Evolutionary conservation across 768 basidiomycete genomes (phyloP).

Genomic region (Candolleomyces efflorescens): DNA sequence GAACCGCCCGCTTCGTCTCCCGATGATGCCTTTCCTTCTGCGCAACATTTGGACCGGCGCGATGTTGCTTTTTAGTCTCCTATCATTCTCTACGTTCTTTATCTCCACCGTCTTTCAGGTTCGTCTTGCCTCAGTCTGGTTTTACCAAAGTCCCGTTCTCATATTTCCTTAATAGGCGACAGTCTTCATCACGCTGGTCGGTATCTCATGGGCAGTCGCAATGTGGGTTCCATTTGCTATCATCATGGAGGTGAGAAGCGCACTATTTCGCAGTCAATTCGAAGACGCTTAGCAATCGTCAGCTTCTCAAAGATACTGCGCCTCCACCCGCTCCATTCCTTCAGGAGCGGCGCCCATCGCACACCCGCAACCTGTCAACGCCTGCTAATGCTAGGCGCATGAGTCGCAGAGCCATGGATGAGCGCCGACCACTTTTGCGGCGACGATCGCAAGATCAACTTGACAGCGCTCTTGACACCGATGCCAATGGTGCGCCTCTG

Average conservation of each 20-base stretch:
- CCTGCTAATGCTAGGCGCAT: conserved; percentile 31
- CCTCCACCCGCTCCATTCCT: conserved; percentile 22
- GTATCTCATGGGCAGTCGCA: conserved; percentile 96
- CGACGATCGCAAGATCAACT: conserved; percentile 53
- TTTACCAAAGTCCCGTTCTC: not conserved
- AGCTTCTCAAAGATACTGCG: conserved; percentile 75
- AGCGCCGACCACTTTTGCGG: conserved; percentile 58
- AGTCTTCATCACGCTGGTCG: conserved; percentile 75
- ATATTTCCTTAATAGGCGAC: conserved; percentile 52
- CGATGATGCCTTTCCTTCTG: conserved; percentile 86
- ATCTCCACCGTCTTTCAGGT: conserved; percentile 75
- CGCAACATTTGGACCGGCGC: conserved; percentile 94
- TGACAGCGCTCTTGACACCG: conserved; percentile 33
- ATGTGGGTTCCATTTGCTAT: conserved; percentile 97
- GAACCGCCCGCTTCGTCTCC: conserved; percentile 72
- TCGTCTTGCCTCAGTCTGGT: not conserved
- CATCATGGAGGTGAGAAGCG: conserved; percentile 83
- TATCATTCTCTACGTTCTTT: conserved; percentile 86
- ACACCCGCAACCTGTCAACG: conserved; percentile 51
- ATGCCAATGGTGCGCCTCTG: conserved; percentile 41
- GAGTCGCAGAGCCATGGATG: conserved; percentile 25
- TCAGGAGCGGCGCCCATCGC: conserved; percentile 34
- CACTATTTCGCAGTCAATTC: not conserved
- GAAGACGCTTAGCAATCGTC: conserved; percentile 2
- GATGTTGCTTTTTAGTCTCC: conserved; percentile 69